phyloP scores from a whole-genome alignment of 225 moss, liverwort and hornwort species.

The Climacium dendroides region DNA sequence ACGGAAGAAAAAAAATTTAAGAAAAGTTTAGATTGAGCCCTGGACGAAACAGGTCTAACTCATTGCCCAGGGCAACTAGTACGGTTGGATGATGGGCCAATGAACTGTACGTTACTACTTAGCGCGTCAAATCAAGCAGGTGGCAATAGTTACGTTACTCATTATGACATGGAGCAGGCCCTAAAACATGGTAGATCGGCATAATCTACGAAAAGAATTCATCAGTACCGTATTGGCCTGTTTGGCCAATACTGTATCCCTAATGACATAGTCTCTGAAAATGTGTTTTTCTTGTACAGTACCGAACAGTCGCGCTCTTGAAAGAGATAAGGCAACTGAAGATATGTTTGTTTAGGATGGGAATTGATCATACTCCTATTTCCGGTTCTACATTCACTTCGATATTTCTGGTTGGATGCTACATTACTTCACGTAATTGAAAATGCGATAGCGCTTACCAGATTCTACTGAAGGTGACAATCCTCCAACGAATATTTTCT shows the following conservation, averaged over 20 bases:
- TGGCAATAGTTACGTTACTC: constrained; percentile 23
- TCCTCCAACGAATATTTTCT: constrained; percentile 95
- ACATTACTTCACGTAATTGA: not conserved
- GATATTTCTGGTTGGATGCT: not conserved
- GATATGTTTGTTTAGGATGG: not conserved
- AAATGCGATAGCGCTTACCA: constrained; percentile 23
- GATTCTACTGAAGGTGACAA: constrained; percentile 94
- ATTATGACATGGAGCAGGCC: constrained; percentile 22
- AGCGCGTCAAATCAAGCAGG: constrained; percentile 26
- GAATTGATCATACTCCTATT: not conserved
- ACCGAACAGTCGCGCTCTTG: not conserved
- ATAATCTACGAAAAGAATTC: not conserved
- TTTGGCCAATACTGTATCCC: not conserved
- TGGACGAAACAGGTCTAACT: not conserved
- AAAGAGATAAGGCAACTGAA: not conserved
- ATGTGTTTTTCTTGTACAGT: not conserved
- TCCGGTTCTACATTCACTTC: not conserved
- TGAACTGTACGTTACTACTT: constrained; percentile 9
- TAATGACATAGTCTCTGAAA: not conserved
- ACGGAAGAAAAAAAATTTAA: not conserved
- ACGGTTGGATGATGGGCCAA: constrained; percentile 6
- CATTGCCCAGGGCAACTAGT: not conserved
- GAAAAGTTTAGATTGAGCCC: not conserved
- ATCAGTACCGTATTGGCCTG: not conserved
- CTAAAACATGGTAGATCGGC: not conserved